A percentile compares a stretch with the other conserved stretches of the same genome.
Evolutionary conservation across 2,329 filamentous ascomycete species (phyloP).

Genomic region (Rugonectria rugulosa): DNA sequence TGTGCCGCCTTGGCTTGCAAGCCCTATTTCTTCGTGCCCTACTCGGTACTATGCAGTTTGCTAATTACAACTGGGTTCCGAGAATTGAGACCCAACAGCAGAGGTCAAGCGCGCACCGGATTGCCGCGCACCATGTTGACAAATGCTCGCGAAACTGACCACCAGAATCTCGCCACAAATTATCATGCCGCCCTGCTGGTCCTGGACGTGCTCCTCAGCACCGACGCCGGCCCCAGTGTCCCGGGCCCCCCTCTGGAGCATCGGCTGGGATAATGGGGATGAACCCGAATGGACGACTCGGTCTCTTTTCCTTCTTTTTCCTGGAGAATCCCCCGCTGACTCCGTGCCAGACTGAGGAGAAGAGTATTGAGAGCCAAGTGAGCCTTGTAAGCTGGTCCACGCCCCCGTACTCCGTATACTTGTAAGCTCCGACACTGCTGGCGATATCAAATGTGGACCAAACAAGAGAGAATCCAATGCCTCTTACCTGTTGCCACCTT

Average conservation of each 20-base stretch:
- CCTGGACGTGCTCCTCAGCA: not conserved
- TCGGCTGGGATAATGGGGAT: conserved; percentile 22
- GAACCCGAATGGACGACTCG: conserved; percentile 24
- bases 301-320: conserved; percentile 18
- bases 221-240: conserved; percentile 1
- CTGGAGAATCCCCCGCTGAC: conserved; percentile 12
- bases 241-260: conserved; percentile 6
- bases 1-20: conserved; percentile 10
- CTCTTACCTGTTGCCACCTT: not conserved
- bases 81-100: conserved; percentile 6
- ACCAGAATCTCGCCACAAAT: conserved; percentile 21
- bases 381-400: conserved; percentile 1
- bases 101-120: conserved; percentile 16
- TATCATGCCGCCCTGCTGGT: not conserved
- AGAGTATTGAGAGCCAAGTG: not conserved
- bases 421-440: conserved; percentile 9
- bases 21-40: conserved; percentile 10
- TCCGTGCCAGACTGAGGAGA: conserved; percentile 29
- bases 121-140: conserved; percentile 19
- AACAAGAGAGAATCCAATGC: not conserved
- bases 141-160: conserved; percentile 10
- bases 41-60: too few relatives aligned
- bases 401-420: too few relatives aligned
- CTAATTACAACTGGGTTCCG: too few relatives aligned
- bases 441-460: conserved; percentile 21